Evolutionary conservation across 441 rosid species (phyloP), one percentile per base, ranked within the genome.

Genomic region (Brassica hybrid): DNA sequence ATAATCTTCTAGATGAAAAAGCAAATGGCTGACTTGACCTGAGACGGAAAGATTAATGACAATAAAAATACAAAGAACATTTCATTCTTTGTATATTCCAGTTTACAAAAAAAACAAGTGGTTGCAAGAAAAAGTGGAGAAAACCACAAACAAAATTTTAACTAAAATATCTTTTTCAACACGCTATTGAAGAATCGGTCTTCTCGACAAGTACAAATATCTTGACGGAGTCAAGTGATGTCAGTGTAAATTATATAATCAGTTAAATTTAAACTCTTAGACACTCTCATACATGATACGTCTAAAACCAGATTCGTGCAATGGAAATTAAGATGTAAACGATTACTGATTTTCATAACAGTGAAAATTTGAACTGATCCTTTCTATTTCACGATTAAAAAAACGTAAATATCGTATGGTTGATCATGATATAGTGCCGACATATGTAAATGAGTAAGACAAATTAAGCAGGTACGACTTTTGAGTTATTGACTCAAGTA

Each of bases 1-100:
- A 30, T n/a, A 65, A 30, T 71, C 80, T 71, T 77, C 80, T 77
- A 77, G 80, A 65, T 65, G 54, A 9, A 32, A 71, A 57, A 77
- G 67, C 16, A 77, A 10, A 43, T n/a, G 72, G 67, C 56, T 71
- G 72, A 58, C 62, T 77, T 77, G 80, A 71, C 76, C 36, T 62
- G 6, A 62, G 74, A 76, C 41, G 23, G 45, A 50, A 50, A 50
- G 57, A 50, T 9, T 50, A 50, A 14, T 14, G 57, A 50, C 19
- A 50, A 50, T 50, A 50, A 50, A 50, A 50, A 50, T 50, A 14
- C 6, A 50, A 50, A n/a, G 19, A 50, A 50, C 57, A 14, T 14
- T 50, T 2, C 41, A 23, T 14, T 68, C 5, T 59, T 57, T 7
- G 5, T 10, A 30, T 61, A 62, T 14, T 30, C 65, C 19, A 27